phyloP scores from a whole-genome alignment of 2,329 filamentous ascomycete genomes.

The Aquanectria penicillioides region DNA sequence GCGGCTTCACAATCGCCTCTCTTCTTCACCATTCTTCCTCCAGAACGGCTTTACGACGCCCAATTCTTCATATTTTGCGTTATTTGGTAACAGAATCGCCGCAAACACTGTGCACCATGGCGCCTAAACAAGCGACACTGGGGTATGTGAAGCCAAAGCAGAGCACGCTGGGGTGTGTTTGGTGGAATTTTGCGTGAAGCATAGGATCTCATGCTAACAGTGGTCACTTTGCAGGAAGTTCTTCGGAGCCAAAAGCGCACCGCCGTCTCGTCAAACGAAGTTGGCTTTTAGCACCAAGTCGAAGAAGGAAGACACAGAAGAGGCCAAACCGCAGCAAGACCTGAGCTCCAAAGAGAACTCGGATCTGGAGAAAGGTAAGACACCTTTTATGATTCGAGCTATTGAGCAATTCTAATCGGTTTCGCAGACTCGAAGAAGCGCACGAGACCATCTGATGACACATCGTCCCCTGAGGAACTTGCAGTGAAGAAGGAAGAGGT shows the following conservation, averaged over 20 bases:
- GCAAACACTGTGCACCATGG: slow-evolving; percentile 48
- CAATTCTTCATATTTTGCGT: slow-evolving; percentile 12
- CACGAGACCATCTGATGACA: slow-evolving; percentile 40
- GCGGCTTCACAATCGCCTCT: slow-evolving; percentile 30
- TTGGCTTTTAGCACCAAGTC: slow-evolving; percentile 76
- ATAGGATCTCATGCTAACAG: slow-evolving; percentile 9
- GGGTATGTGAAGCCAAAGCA: slow-evolving; percentile 86
- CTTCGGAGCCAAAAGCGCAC: slow-evolving; percentile 70
- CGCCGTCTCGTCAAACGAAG: slow-evolving; percentile 79
- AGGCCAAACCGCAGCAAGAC: too few relatives aligned
- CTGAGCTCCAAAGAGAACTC: slow-evolving; percentile 50
- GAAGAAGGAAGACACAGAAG: slow-evolving; percentile 48
- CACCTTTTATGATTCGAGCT: neutral
- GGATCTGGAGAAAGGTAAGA: slow-evolving; percentile 50
- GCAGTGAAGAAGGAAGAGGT: slow-evolving; percentile 49
- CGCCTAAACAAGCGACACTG: slow-evolving; percentile 81
- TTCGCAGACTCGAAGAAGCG: slow-evolving; percentile 59
- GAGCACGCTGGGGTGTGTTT: slow-evolving; percentile 76
- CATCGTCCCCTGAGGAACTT: slow-evolving; percentile 30
- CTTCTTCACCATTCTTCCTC: slow-evolving; percentile 25
- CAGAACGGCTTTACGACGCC: slow-evolving; percentile 17
- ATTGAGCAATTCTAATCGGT: slow-evolving; percentile 6
- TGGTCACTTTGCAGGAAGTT: slow-evolving; percentile 73
- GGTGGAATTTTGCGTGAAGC: slow-evolving; percentile 8
- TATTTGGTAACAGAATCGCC: slow-evolving; percentile 12